A percentile compares a stretch with the other conserved stretches of the same genome.
These are phyloP conservation scores for Leptodontidium sp. DNA, from an alignment of 2,329 filamentous ascomycete genomes.

Conservation along the genomic window DNA sequence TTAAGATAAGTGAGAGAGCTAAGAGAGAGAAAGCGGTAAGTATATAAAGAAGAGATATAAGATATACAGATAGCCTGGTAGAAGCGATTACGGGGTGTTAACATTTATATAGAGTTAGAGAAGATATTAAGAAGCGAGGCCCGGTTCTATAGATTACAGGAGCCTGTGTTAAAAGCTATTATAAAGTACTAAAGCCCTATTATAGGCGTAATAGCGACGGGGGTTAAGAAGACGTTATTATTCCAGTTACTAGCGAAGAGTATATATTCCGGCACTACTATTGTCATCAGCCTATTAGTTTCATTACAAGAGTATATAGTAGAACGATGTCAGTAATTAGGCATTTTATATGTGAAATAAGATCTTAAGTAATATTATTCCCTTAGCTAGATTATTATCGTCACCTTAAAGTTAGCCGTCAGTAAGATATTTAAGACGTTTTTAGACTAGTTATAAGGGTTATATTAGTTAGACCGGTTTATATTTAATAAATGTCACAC, in stretches of 20 bases:
- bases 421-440: constrained; percentile 22
- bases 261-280: constrained; percentile 10
- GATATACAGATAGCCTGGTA: constrained; percentile 17
- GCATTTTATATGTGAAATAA: constrained; percentile 4
- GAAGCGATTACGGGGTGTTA: constrained; percentile 23
- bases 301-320: constrained; percentile 22
- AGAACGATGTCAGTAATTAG: constrained; percentile 16
- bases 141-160: too few relatives aligned
- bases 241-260: constrained; percentile 16
- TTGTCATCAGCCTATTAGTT: constrained; percentile 20
- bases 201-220: constrained; percentile 13
- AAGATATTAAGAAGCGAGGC: constrained; percentile 24
- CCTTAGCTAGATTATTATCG: background rate
- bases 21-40: constrained; percentile 26
- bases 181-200: constrained; percentile 22
- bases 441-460: constrained; percentile 18
- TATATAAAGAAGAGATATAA: constrained; percentile 26
- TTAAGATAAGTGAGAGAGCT: constrained; percentile 22
- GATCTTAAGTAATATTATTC: background rate
- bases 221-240: constrained; percentile 18
- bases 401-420: background rate
- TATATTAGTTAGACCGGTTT: constrained; percentile 10
- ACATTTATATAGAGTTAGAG: constrained; percentile 20
- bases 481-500: background rate
- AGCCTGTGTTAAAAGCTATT: too few relatives aligned